A percentile compares a stretch with the other conserved stretches of the same genome.
Evolutionary conservation across 108 stramenopile species (phyloP).

Genomic region (Craspedostauros australis): DNA sequence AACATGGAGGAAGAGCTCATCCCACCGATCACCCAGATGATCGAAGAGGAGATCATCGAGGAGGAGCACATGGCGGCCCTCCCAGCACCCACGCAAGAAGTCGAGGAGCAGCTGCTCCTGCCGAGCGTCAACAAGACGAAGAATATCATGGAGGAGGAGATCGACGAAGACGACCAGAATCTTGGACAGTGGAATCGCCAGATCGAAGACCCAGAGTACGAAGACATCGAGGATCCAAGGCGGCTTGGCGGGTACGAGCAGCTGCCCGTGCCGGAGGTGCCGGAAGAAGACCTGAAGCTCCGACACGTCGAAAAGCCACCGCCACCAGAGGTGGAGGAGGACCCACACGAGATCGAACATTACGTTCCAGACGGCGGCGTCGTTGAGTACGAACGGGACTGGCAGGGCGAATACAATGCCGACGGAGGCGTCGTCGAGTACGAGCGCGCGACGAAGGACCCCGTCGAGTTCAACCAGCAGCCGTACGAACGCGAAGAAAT

Average conservation of each 20-base stretch:
- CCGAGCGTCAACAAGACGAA: slow-evolving; percentile 13
- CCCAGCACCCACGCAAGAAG: slow-evolving; percentile 4
- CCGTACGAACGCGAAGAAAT: slow-evolving; percentile 14
- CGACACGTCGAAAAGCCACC: slow-evolving; percentile 17
- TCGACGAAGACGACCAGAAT: no score
- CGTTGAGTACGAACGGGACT: slow-evolving; percentile 25
- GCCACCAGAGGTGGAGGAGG: slow-evolving; percentile 18
- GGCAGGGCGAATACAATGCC: slow-evolving; percentile 23
- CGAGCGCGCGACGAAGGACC: slow-evolving; percentile 14
- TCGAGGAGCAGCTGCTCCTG: slow-evolving; percentile 10
- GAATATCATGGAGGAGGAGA: slow-evolving; percentile 7
- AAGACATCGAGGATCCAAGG: slow-evolving; percentile 21
- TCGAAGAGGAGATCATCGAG: neutral
- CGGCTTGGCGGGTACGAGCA: slow-evolving; percentile 19
- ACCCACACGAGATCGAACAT: slow-evolving; percentile 30
- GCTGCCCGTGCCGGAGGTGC: slow-evolving; percentile 13
- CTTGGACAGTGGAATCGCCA: slow-evolving; percentile 17
- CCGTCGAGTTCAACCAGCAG: slow-evolving; percentile 13
- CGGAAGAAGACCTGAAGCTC: slow-evolving; percentile 18
- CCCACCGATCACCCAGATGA: no score
- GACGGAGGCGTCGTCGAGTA: slow-evolving; percentile 18
- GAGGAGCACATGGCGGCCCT: neutral
- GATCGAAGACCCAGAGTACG: slow-evolving; percentile 31
- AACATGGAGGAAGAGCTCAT: neutral
- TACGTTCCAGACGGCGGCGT: slow-evolving; percentile 31